Evolutionary conservation across 306 rosid species (phyloP), one percentile per base, ranked within the genome.

Genomic region (Cicer yamashitae): DNA sequence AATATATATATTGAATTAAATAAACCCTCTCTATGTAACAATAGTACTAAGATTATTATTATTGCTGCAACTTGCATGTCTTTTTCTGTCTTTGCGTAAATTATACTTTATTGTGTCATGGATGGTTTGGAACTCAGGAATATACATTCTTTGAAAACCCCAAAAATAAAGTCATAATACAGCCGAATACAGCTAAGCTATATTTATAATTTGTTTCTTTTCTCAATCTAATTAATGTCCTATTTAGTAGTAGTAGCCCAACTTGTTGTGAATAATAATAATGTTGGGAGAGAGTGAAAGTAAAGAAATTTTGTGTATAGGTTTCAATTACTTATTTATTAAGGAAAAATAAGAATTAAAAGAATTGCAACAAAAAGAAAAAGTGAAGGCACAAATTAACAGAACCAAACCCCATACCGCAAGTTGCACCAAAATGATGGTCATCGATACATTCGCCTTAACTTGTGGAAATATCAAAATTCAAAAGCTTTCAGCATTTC

Each of bases 41-140:
- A 68, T 66, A 7, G 70, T 34, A 74, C 44, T 58, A 41, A 1
- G 1, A 51, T 8, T 51, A 44, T 67, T 70, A 60, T 46, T 65
- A 68, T 65, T 65, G 22, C 17, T 76, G 79, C 87, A 84, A 84
- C 84, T 84, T 76, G 87, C 84, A 76, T 61, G 68, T 58, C 68
- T 30, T 76, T 67, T 69, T 67, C 77, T 67, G 30, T 59, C 67
- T 53, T 61, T 62, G 53, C 34, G 8, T 59, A 46, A 67, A 68
- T 15, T 34, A 67, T 67, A 59, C 43, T 81, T 59, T 69, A 59
- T 69, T 60, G 11, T 46, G 20, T 67, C 13, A 67, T 67, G 14
- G 17, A 65, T 74, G 38, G 76, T 37, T 74, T 60, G 14, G n/a
- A 80, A 68, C 80, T 59, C 51, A 10, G 51, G 52, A 30, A 8